Base-by-base conservation (phyloP, 805 yeast species). In the Ogataea paraovalis region DNA sequence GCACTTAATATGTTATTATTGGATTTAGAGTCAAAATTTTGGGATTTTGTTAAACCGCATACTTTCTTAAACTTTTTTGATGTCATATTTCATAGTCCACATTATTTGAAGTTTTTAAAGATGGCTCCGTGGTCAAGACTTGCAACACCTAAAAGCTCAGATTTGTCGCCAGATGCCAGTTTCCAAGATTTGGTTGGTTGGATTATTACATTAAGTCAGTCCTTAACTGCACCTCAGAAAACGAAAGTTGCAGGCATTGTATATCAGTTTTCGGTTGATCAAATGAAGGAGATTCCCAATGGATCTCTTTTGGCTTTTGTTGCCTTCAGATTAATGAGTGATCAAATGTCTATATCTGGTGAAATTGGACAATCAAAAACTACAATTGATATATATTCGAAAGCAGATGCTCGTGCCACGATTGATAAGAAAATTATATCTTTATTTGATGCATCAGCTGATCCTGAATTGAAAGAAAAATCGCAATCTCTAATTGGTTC, bases 1-100 rank as follows among this genome's bases (percentile, higher is more conserved):
- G 76, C 78, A 2, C 70, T 85, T 30, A 58, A 70, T 13, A 49
- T 70, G 7, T 61, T 83, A 1, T 61, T 86, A 21, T 49, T 54
- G 2, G 68, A 68, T 37, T 67, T 80, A 10, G 74, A 71, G 7
- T 18, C 57, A 0, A 66, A 68, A 3, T 78, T 83, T 48, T 87
- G 94, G 92, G 56, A 61, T 0, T 54, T 66, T 22, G 71, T 81
- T 3, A 67, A 75, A 1, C 87, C 87, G 0, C 67, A 59, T 47
- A 75, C 69, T 50, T 76, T 78, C 2, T 78, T 75, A 49, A 81
- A 80, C 49, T 68, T 83, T 39, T 62, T 85, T 44, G 90, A 84
- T 52, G 73, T 80, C 16, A 69, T 85, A 1, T 72, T 84, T 41
- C 75, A 76, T 18, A 82, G 77, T 54, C 80, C 83, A 1, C 65